Percentiles rank a stretch among this genome's conserved stretches.
phyloP scores from a whole-genome alignment of 768 basidiomycete species.

The Boletus insuetus region DNA sequence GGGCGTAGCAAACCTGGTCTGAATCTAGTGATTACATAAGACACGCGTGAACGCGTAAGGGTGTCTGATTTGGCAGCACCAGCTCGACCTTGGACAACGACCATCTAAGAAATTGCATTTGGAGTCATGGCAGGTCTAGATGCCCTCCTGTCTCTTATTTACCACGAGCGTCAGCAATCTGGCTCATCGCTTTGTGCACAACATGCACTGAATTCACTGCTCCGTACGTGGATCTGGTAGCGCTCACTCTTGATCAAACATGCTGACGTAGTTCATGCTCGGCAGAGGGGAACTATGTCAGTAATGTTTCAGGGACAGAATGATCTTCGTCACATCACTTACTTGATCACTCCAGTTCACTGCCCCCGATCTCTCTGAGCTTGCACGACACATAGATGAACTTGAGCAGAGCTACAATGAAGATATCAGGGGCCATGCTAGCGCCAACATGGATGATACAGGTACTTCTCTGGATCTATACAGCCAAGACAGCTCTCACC shows the following conservation, averaged over 20 bases:
- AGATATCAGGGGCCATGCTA: slow-evolving; percentile 40
- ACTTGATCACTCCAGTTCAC: slow-evolving; percentile 53
- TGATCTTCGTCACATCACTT: background rate
- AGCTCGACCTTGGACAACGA: slow-evolving; percentile 13
- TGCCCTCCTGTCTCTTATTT: slow-evolving; percentile 53
- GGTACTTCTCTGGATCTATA: slow-evolving; percentile 38
- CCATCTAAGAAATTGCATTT: slow-evolving; percentile 4
- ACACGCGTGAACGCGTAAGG: slow-evolving; percentile 32
- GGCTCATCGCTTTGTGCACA: slow-evolving; percentile 88
- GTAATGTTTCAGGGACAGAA: slow-evolving; percentile 19
- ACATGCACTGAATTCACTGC: slow-evolving; percentile 77
- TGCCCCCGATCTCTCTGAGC: slow-evolving; percentile 72
- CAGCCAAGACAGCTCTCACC: background rate
- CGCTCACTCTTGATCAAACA: slow-evolving; percentile 42
- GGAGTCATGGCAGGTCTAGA: slow-evolving; percentile 58
- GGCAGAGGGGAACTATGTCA: slow-evolving; percentile 49
- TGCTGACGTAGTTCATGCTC: slow-evolving; percentile 15
- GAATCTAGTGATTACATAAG: slow-evolving; percentile 26
- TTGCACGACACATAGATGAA: slow-evolving; percentile 65
- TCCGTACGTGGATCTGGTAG: slow-evolving; percentile 49
- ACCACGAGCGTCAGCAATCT: slow-evolving; percentile 74
- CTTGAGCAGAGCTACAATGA: slow-evolving; percentile 62
- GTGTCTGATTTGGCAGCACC: slow-evolving; percentile 16
- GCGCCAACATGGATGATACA: slow-evolving; percentile 91
- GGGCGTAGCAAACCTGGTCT: background rate